A percentile compares a stretch with the other conserved stretches of the same genome.
phyloP scores from a whole-genome alignment of 768 basidiomycete species.

The Hygrophorus russula region DNA sequence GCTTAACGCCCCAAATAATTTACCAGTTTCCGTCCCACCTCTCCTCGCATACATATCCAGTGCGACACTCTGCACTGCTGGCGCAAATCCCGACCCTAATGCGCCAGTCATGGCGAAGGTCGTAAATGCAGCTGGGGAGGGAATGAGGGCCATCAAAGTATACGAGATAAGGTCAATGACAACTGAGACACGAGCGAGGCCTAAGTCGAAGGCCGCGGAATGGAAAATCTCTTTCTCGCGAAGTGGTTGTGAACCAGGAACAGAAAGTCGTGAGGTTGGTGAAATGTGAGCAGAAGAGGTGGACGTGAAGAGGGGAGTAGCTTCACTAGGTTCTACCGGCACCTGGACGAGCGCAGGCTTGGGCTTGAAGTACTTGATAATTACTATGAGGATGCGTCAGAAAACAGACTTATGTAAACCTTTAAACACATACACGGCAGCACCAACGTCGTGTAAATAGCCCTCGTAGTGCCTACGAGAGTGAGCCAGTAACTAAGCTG shows the following conservation, averaged over 20 bases:
- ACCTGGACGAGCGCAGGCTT: conserved; percentile 19
- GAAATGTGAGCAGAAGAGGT: conserved; percentile 6
- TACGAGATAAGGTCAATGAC: conserved; percentile 44
- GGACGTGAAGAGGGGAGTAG: conserved; percentile 22
- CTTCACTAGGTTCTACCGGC: conserved; percentile 14
- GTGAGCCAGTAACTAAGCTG: conserved; percentile 72
- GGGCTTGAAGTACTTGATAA: conserved; percentile 43
- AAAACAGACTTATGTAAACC: neutral
- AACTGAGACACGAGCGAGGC: conserved; percentile 51
- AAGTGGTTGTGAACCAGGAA: conserved; percentile 9
- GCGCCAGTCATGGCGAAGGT: conserved; percentile 35
- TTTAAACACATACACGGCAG: conserved; percentile 43
- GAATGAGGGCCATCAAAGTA: conserved; percentile 35
- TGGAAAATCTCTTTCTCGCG: conserved; percentile 7
- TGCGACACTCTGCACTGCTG: conserved; percentile 62
- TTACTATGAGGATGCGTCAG: conserved; percentile 22
- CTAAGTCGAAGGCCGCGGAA: conserved; percentile 55
- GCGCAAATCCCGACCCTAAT: conserved; percentile 52
- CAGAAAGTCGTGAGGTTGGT: conserved; percentile 10
- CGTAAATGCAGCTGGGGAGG: conserved; percentile 39
- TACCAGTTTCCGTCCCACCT: conserved; percentile 54
- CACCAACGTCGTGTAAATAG: conserved; percentile 40
- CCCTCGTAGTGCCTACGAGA: conserved; percentile 38
- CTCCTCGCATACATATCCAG: conserved; percentile 49
- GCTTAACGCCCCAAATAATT: conserved; percentile 71